Percentiles rank a stretch among this genome's conserved stretches.
phyloP scores from a whole-genome alignment of 371 early-diverging fungal genomes.

The Mortierella sp. region DNA sequence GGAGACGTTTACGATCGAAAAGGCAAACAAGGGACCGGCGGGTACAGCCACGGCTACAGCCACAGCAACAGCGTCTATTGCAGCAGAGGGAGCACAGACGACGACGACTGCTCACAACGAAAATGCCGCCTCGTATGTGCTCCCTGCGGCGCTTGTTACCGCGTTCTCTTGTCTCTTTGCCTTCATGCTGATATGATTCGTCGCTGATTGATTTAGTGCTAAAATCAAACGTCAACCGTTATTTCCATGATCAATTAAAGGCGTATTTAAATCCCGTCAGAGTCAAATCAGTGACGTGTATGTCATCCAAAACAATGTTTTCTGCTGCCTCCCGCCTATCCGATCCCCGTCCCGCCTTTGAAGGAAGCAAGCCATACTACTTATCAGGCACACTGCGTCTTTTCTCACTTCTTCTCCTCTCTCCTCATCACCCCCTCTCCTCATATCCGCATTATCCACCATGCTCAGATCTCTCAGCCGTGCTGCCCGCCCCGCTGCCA shows the following conservation, averaged over 20 bases:
- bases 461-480: slow-evolving; percentile 29
- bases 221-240: neutral
- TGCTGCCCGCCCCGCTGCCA: slow-evolving; percentile 38
- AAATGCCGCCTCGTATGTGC: slow-evolving; percentile 41
- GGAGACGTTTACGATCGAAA: slow-evolving; percentile 28
- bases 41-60: neutral
- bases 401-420: slow-evolving; percentile 13
- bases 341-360: neutral
- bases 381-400: slow-evolving; percentile 7
- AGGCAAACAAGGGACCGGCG: neutral
- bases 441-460: slow-evolving; percentile 24
- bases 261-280: neutral
- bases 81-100: neutral
- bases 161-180: slow-evolving; percentile 39
- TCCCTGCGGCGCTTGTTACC: slow-evolving; percentile 34
- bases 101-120: slow-evolving; percentile 14
- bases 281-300: neutral
- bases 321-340: neutral
- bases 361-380: neutral
- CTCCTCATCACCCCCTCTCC: slow-evolving; percentile 19
- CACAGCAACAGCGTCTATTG: neutral
- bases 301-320: neutral
- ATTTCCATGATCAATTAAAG: neutral
- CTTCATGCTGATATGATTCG: slow-evolving; percentile 31
- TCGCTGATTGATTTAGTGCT: neutral